These are phyloP conservation scores for Blumeriella jaapii DNA, from an alignment of 2,329 filamentous ascomycete genomes.

Conservation along the genomic window DNA sequence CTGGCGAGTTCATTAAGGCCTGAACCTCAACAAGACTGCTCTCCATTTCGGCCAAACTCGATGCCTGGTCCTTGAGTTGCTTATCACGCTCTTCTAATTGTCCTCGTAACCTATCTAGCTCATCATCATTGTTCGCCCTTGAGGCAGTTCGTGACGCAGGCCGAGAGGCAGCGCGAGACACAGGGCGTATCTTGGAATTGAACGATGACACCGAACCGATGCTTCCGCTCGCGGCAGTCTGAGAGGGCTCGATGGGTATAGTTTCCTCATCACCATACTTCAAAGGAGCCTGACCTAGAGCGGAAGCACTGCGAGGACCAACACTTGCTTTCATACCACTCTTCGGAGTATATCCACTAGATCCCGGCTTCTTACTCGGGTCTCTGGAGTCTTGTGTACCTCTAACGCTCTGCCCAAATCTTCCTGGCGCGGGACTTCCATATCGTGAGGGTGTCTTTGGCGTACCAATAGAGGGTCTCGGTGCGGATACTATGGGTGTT, in stretches of 20 bases:
- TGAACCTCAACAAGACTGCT: slow-evolving; percentile 73
- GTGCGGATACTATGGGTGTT: slow-evolving; percentile 45
- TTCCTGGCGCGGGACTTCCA: slow-evolving; percentile 49
- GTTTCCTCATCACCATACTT: slow-evolving; percentile 46
- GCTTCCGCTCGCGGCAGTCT: slow-evolving; percentile 39
- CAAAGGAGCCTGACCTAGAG: slow-evolving; percentile 38
- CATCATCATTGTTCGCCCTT: slow-evolving; percentile 42
- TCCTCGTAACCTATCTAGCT: slow-evolving; percentile 59
- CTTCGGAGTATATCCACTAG: slow-evolving; percentile 31
- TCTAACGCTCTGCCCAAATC: slow-evolving; percentile 53
- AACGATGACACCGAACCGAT: slow-evolving; percentile 44
- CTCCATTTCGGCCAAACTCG: slow-evolving; percentile 81
- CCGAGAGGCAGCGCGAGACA: slow-evolving; percentile 28
- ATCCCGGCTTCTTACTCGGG: slow-evolving; percentile 41
- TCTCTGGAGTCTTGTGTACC: slow-evolving; percentile 43
- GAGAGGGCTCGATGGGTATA: slow-evolving; percentile 40
- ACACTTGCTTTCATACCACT: slow-evolving; percentile 38
- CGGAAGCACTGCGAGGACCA: slow-evolving; percentile 47
- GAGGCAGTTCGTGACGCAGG: slow-evolving; percentile 29
- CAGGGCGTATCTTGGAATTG: slow-evolving; percentile 39
- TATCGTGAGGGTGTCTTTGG: slow-evolving; percentile 44
- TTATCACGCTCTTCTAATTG: slow-evolving; percentile 76
- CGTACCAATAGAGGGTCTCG: slow-evolving; percentile 45
- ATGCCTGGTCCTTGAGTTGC: slow-evolving; percentile 79
- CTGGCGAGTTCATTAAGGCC: slow-evolving; percentile 49